These are phyloP conservation scores for Drechmeria coniospora DNA, from an alignment of 2,329 filamentous ascomycete species.

Conservation along the genomic window DNA sequence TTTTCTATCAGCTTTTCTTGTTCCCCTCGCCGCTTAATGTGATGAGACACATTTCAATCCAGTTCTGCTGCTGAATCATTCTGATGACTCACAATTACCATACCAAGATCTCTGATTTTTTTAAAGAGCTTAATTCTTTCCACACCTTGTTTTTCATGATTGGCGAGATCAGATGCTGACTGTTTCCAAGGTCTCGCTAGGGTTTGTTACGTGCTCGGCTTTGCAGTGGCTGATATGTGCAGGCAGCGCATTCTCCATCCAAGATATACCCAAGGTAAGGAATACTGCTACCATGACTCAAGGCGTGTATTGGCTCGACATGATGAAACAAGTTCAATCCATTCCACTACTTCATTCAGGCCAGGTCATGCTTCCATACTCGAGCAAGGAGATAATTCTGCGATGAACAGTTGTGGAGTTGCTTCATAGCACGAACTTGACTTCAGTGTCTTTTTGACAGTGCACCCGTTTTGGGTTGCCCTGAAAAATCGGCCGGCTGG, in stretches of 20 bases:
- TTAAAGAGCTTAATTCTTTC: constrained; percentile 3
- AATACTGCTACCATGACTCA: too few relatives aligned
- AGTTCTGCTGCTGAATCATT: constrained; percentile 62
- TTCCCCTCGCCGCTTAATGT: constrained; percentile 18
- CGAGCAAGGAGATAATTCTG: constrained; percentile 26
- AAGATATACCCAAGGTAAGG: too few relatives aligned
- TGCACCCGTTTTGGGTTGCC: constrained; percentile 39
- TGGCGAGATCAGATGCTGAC: background rate
- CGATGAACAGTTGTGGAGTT: constrained; percentile 68
- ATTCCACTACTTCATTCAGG: constrained; percentile 54
- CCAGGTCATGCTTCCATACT: constrained; percentile 64
- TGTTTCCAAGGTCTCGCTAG: background rate
- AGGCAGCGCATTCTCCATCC: background rate
- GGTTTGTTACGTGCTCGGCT: too few relatives aligned
- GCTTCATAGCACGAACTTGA: constrained; percentile 37
- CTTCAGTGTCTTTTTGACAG: constrained; percentile 35
- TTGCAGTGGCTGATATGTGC: background rate
- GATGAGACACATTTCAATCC: constrained; percentile 50
- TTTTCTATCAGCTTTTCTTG: constrained; percentile 3
- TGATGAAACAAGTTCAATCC: constrained; percentile 49
- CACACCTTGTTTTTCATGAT: background rate
- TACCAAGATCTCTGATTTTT: constrained; percentile 45
- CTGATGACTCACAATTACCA: constrained; percentile 53
- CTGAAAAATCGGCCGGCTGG: constrained; percentile 35
- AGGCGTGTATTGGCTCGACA: constrained; percentile 3